phyloP scores from a whole-genome alignment of 306 rosid species.

The Quercus glauca region DNA sequence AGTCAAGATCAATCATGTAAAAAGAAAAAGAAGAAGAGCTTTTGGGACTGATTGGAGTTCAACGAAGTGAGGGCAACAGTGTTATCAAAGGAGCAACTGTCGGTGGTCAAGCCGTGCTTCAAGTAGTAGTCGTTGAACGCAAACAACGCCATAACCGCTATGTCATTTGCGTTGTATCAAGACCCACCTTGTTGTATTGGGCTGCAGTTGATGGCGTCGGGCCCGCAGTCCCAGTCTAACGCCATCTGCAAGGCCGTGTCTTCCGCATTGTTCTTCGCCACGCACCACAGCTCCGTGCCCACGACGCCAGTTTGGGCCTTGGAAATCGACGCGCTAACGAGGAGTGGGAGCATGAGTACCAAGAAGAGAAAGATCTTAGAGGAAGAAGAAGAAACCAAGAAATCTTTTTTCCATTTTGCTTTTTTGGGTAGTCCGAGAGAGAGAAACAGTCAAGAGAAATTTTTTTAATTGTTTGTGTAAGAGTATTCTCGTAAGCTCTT shows the following conservation, averaged over 20 bases:
- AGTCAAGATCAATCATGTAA: not conserved
- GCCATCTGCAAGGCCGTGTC: constrained; percentile 67
- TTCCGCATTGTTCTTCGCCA: constrained; percentile 89
- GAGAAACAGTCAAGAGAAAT: not conserved
- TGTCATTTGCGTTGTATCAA: constrained; percentile 59
- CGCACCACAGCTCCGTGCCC: constrained; percentile 76
- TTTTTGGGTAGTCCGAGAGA: too few relatives aligned
- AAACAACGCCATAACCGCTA: constrained; percentile 66
- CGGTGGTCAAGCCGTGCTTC: constrained; percentile 67
- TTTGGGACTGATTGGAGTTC: constrained; percentile 61
- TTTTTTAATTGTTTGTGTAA: too few relatives aligned
- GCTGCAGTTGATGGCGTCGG: constrained; percentile 65
- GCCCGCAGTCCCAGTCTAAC: constrained; percentile 83
- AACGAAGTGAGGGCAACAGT: constrained; percentile 68
- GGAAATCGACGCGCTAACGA: constrained; percentile 19
- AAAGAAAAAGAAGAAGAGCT: not conserved
- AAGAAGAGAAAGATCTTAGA: not conserved
- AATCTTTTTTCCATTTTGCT: constrained; percentile 30
- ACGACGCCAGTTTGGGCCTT: constrained; percentile 26
- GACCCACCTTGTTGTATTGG: constrained; percentile 77
- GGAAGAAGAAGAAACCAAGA: not conserved
- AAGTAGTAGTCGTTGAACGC: constrained; percentile 78
- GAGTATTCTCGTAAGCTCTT: too few relatives aligned
- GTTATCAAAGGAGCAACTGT: constrained; percentile 67
- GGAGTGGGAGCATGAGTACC: constrained; percentile 13